These are phyloP conservation scores for Trichoderma simmonsii DNA, from an alignment of 2,329 filamentous ascomycete species.

Conservation along the genomic window DNA sequence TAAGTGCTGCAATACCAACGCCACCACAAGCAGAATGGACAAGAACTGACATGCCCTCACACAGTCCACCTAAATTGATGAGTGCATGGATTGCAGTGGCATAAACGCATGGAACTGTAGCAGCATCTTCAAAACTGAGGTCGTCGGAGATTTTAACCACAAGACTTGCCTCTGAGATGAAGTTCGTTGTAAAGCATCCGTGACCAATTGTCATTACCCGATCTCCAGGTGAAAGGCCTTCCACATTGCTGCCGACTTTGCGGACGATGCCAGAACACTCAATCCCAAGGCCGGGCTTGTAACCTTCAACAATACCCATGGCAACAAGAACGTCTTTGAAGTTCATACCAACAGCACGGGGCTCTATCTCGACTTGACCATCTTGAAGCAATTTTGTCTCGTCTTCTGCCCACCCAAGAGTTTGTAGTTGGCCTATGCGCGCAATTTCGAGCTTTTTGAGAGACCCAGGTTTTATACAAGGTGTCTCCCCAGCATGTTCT, in stretches of 20 bases:
- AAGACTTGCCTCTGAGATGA: background rate
- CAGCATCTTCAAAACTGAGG: constrained; percentile 30
- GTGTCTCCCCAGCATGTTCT: background rate
- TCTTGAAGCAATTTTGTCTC: background rate
- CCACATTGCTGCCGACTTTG: constrained; percentile 18
- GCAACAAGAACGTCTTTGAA: constrained; percentile 21
- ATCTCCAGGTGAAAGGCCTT: constrained; percentile 31
- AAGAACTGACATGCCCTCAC: constrained; percentile 18
- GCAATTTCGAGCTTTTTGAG: background rate
- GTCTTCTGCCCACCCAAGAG: background rate
- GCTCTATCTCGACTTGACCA: constrained; percentile 2
- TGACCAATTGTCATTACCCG: constrained; percentile 27
- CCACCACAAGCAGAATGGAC: constrained; percentile 16
- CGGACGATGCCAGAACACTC: constrained; percentile 31
- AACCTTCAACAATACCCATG: constrained; percentile 1
- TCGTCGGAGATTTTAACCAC: constrained; percentile 28
- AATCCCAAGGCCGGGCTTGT: constrained; percentile 24
- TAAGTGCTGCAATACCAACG: constrained; percentile 7
- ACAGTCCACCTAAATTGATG: constrained; percentile 24
- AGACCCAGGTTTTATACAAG: background rate
- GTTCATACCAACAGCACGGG: constrained; percentile 8
- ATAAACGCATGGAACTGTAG: constrained; percentile 30
- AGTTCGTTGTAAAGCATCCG: constrained; percentile 1
- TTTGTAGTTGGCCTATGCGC: background rate
- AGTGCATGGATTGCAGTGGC: constrained; percentile 30